These are phyloP conservation scores for Neurospora sp. DNA, from an alignment of 495 filamentous ascomycete genomes.

Conservation along the genomic window DNA sequence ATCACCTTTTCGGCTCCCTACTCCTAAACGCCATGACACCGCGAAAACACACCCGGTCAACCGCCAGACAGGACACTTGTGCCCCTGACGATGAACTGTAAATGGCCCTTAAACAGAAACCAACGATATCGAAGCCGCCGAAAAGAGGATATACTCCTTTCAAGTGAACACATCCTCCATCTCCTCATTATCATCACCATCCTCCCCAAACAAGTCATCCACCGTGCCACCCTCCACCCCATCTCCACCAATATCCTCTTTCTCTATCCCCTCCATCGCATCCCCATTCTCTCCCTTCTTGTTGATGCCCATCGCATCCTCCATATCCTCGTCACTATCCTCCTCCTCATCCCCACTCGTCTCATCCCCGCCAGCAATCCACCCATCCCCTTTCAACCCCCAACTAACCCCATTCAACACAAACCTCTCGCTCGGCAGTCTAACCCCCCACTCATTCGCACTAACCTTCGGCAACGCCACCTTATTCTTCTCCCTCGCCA, in stretches of 20 bases:
- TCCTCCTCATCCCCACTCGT: conserved; percentile 46
- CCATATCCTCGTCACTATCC: conserved; percentile 25
- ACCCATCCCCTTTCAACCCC: conserved; percentile 64
- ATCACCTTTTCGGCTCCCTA: background rate
- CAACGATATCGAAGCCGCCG: background rate
- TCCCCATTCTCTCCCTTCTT: conserved; percentile 13
- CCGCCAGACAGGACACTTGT: background rate
- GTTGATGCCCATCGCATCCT: conserved; percentile 24
- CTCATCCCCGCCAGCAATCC: conserved; percentile 43
- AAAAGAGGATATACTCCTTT: background rate
- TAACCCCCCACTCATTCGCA: conserved; percentile 67
- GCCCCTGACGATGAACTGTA: background rate
- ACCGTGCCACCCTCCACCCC: conserved; percentile 25
- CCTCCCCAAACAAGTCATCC: conserved; percentile 11
- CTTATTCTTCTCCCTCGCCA: conserved; percentile 73
- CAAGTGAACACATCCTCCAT: conserved; percentile 37
- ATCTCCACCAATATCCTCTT: conserved; percentile 37
- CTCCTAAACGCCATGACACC: background rate
- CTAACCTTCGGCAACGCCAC: conserved; percentile 64
- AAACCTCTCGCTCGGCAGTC: conserved; percentile 84
- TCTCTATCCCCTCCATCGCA: conserved; percentile 18
- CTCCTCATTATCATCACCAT: conserved; percentile 25
- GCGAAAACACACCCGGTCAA: background rate
- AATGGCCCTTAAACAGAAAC: background rate
- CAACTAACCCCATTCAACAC: conserved; percentile 78